A percentile compares a stretch with the other conserved stretches of the same genome.
Conservation (phyloP, 192 early-diverging fungal species). For the Backusella circina region DNA sequence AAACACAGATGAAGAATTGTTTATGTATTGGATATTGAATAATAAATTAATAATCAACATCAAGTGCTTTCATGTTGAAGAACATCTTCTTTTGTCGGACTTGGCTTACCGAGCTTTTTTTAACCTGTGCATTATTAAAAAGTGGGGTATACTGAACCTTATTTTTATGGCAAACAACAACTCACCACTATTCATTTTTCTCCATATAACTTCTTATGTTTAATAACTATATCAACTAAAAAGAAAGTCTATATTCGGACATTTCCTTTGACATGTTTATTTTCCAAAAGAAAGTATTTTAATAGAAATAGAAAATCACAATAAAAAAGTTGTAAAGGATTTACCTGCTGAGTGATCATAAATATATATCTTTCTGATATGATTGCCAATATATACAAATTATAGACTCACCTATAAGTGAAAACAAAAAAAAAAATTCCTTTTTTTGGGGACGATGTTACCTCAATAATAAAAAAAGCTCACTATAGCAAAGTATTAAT, state of each 20-base stretch:
- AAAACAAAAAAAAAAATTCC: background rate
- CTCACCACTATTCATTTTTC: background rate
- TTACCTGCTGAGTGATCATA: background rate
- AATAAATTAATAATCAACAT: background rate
- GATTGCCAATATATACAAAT: background rate
- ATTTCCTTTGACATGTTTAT: background rate
- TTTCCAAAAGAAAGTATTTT: background rate
- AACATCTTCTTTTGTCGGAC: background rate
- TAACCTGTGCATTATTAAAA: background rate
- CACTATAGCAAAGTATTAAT: background rate
- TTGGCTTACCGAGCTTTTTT: background rate
- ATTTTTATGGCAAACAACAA: background rate
- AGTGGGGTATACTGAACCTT: background rate
- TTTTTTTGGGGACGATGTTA: background rate
- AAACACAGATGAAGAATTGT: background rate
- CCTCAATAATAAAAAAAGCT: background rate
- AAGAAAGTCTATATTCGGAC: background rate
- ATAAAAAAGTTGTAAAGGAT: background rate
- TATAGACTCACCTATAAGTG: background rate
- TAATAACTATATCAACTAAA: background rate
- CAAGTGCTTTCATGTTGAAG: background rate
- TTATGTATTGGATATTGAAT: background rate
- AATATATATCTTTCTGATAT: background rate
- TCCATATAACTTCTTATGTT: background rate
- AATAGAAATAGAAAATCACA: background rate